Evolutionary conservation across 164 flowering plant species (phyloP).

Genomic region (Dillenia turbinata): DNA sequence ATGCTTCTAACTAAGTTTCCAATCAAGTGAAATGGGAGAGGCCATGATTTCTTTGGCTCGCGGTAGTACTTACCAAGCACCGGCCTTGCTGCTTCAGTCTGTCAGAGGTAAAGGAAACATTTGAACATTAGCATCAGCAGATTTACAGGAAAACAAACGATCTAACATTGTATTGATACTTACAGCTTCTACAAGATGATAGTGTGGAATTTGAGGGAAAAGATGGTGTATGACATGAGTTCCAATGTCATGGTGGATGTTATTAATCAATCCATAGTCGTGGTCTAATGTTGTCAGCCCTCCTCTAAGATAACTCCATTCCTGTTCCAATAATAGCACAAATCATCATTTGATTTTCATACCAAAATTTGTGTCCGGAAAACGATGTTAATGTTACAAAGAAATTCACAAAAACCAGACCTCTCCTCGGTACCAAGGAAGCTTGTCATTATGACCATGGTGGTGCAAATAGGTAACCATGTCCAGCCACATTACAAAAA

Average conservation of each 20-base stretch:
- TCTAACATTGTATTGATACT: conserved; percentile 5
- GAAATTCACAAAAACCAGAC: conserved; percentile 13
- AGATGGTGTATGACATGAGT: conserved; percentile 83
- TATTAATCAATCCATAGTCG: conserved; percentile 79
- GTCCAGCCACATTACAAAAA: conserved; percentile 53
- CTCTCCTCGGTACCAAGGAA: conserved; percentile 67
- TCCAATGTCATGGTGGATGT: conserved; percentile 90
- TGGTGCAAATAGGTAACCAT: conserved; percentile 62
- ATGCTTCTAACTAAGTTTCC: conserved; percentile 34
- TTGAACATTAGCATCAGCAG: neutral
- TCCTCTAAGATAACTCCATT: conserved; percentile 94
- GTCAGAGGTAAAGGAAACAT: neutral
- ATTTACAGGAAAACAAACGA: no score
- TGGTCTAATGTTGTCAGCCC: conserved; percentile 87
- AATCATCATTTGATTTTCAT: no score
- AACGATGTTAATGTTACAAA: neutral
- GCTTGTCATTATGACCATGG: conserved; percentile 48
- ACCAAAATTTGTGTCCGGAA: neutral
- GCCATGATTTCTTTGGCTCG: conserved; percentile 51
- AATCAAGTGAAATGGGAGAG: conserved; percentile 48
- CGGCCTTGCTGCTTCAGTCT: conserved; percentile 61
- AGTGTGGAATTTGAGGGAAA: conserved; percentile 64
- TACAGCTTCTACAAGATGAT: conserved; percentile 53
- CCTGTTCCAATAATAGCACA: conserved; percentile 29
- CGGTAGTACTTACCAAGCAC: conserved; percentile 61